These are phyloP conservation scores for Echinochloa phyllopogon DNA, from an alignment of 176 grass and related monocot genomes.

Conservation along the genomic window DNA sequence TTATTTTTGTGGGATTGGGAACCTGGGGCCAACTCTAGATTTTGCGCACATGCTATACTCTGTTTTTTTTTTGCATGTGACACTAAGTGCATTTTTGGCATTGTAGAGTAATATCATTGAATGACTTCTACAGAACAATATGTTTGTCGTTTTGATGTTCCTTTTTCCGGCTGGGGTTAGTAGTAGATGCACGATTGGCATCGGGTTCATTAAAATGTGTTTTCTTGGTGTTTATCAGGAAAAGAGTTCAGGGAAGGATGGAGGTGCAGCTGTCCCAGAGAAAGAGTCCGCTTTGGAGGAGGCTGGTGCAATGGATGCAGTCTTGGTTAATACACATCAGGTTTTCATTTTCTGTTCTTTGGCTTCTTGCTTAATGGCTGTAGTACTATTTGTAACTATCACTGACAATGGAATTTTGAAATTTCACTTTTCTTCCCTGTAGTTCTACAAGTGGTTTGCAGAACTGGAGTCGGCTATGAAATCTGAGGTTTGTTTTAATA, in stretches of 20 bases:
- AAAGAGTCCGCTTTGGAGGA: conserved; percentile 62
- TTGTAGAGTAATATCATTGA: not conserved
- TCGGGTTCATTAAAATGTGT: not conserved
- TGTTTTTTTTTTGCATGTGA: not conserved
- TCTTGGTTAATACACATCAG: conserved; percentile 95
- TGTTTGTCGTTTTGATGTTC: not conserved
- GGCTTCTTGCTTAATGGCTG: not conserved
- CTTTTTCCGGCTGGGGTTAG: not conserved
- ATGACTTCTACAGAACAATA: not conserved
- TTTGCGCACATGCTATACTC: not conserved
- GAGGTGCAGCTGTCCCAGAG: conserved; percentile 36
- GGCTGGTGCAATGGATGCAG: conserved; percentile 70
- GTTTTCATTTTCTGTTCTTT: conserved; percentile 38
- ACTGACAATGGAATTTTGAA: not conserved
- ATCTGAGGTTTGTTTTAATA: conserved; percentile 78
- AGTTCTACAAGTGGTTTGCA: conserved; percentile 99
- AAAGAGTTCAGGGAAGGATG: conserved; percentile 58
- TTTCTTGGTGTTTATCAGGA: conserved; percentile 55
- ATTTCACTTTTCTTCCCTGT: conserved; percentile 23
- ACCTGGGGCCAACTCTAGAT: not conserved
- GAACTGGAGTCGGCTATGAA: conserved; percentile 96
- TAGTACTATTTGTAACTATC: not conserved
- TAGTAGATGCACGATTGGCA: not conserved
- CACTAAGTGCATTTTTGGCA: not conserved
- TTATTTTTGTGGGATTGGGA: not conserved